A percentile compares a stretch with the other conserved stretches of the same genome.
These are phyloP conservation scores for Candida nanaspora DNA, from an alignment of 805 yeast species.

Conservation along the genomic window DNA sequence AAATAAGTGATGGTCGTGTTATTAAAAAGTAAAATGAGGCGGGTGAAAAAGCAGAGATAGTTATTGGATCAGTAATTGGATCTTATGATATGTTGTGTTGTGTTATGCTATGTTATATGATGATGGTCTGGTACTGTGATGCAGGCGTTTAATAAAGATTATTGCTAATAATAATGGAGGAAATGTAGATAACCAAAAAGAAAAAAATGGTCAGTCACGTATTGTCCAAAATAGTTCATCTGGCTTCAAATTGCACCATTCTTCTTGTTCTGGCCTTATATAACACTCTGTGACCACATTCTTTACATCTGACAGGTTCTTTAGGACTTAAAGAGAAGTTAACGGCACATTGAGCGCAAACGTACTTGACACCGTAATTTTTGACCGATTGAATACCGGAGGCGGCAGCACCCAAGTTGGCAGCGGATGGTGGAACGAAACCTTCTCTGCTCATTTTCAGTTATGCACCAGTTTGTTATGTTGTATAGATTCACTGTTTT, in stretches of 20 bases:
- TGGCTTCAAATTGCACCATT: conserved; percentile 86
- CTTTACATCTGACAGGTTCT: conserved; percentile 97
- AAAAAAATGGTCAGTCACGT: too few relatives aligned
- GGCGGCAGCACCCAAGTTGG: conserved; percentile 75
- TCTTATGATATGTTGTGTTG: too few relatives aligned
- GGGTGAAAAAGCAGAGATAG: too few relatives aligned
- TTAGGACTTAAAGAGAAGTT: conserved; percentile 81
- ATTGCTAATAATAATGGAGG: too few relatives aligned
- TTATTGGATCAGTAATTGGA: too few relatives aligned
- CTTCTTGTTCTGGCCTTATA: conserved; percentile 97
- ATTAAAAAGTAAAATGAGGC: too few relatives aligned
- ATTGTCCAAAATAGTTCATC: too few relatives aligned
- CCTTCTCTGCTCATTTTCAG: conserved; percentile 66
- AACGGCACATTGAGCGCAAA: conserved; percentile 95
- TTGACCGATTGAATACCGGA: conserved; percentile 62
- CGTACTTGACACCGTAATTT: conserved; percentile 82
- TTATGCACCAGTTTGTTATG: not conserved
- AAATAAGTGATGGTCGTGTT: too few relatives aligned
- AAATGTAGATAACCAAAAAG: too few relatives aligned
- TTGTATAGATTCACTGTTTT: not conserved
- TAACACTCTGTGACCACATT: conserved; percentile 96
- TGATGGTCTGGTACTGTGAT: too few relatives aligned
- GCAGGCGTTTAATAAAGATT: too few relatives aligned
- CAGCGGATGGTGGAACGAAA: conserved; percentile 72
- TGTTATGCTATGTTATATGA: too few relatives aligned